Conservation (phyloP, 306 rosid species). For the Albizia julibrissin region DNA sequence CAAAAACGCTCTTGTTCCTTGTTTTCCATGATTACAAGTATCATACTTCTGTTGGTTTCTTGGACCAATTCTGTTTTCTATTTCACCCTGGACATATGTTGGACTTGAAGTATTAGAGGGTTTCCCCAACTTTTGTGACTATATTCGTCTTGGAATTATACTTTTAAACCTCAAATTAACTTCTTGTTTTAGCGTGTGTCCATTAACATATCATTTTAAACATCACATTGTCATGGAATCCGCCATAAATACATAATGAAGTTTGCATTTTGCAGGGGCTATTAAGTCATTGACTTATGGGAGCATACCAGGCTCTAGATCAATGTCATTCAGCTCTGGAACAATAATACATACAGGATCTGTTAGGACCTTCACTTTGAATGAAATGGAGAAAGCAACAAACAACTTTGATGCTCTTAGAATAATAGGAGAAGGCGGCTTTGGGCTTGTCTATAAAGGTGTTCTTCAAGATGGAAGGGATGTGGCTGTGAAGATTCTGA, state of each 20-base stretch:
- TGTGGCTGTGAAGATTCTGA: slow-evolving; percentile 91
- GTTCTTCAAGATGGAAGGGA: slow-evolving; percentile 77
- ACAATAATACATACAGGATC: slow-evolving; percentile 68
- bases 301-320: slow-evolving; percentile 52
- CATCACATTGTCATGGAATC: background rate
- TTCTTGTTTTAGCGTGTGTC: background rate
- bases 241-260: background rate
- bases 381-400: slow-evolving; percentile 80
- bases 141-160: slow-evolving; percentile 11
- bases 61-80: background rate
- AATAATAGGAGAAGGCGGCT: slow-evolving; percentile 98
- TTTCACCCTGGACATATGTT: background rate
- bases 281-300: slow-evolving; percentile 41
- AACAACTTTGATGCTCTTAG: slow-evolving; percentile 71
- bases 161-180: background rate
- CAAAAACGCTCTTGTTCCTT: slow-evolving; percentile 5
- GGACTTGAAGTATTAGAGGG: background rate
- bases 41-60: background rate
- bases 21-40: slow-evolving; percentile 9
- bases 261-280: slow-evolving; percentile 46
- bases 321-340: slow-evolving; percentile 58
- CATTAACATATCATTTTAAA: background rate
- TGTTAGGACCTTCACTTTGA: slow-evolving; percentile 73
- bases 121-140: background rate
- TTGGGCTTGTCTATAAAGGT: slow-evolving; percentile 86